A percentile compares a stretch with the other conserved stretches of the same genome.
Evolutionary conservation across 83 land plant genomes (phyloP).

Genomic region (Thuja plicata): DNA sequence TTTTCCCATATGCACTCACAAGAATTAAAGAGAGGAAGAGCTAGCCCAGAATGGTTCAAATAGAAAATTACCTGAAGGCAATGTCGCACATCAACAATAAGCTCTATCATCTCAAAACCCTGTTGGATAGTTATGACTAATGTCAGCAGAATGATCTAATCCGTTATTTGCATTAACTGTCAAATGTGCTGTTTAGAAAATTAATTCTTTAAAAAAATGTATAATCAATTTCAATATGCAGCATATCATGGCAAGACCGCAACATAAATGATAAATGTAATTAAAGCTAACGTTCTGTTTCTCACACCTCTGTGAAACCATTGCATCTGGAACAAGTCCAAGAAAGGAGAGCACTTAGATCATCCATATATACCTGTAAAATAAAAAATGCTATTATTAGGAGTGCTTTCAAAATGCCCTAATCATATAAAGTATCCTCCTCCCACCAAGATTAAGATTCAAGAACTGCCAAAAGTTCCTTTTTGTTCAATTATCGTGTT

Average conservation of each 20-base stretch:
- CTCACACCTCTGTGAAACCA: conserved; percentile 56
- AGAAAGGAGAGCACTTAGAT: conserved; percentile 62
- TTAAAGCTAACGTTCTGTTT: neutral
- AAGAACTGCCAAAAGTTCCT: neutral
- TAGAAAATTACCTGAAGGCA: conserved; percentile 69
- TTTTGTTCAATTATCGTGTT: neutral
- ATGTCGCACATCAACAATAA: conserved; percentile 75
- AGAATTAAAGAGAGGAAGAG: neutral
- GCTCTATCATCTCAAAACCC: conserved; percentile 77
- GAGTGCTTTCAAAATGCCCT: neutral
- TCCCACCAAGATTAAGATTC: neutral
- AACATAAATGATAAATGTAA: conserved; percentile 9
- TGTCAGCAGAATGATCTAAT: conserved; percentile 13
- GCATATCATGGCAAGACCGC: neutral
- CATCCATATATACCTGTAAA: conserved; percentile 72
- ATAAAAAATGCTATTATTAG: neutral
- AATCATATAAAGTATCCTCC: neutral
- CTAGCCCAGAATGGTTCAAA: neutral
- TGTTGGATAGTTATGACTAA: conserved; percentile 23
- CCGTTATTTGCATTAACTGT: neutral
- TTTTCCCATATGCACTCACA: neutral
- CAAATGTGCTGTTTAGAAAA: neutral
- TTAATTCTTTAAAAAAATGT: neutral
- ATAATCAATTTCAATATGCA: neutral
- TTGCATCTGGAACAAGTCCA: conserved; percentile 81